Base-by-base conservation (phyloP, 1,284 basidiomycete genomes). In the Flammula alnicola region DNA sequence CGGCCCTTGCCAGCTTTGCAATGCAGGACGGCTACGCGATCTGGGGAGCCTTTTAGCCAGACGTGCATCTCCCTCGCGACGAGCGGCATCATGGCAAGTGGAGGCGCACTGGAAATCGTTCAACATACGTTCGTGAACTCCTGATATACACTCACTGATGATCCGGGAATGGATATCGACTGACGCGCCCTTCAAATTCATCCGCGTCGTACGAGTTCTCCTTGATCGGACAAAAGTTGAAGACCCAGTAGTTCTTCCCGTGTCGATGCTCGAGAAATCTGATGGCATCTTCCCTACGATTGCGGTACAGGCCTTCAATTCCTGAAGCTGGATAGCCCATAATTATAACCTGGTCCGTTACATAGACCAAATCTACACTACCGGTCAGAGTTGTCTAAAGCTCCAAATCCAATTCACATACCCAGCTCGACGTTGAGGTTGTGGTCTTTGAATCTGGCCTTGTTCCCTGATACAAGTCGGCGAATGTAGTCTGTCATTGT, bases 241-340 rank as follows among this genome's bases (percentile, higher is more conserved):
- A 95, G 25, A 78, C 65, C 83, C 91, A 89, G 64, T 83, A 95
- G 58, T 90, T 84, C 59, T 84, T 78, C 5, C 83, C 82, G 57
- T 93, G 90, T 35, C 84, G 77, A 43, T 83, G 73, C 36, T 89
- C 82, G 17, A 95, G 76, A 66, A 95, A 95, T 44, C 77, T 78
- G 57, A 86, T 83, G 0, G 89, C 90, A 60, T 94, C 88, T 22
- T 86, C 81, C 39, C 89, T 77, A 29, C 78, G 78, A 64, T 96
- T 96, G 41, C 93, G 80, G 62, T 95, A 96, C 30, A 91, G 67
- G 0, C 87, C 81, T 59, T 92, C 90, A 1, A 95, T 63, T 2
- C 93, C 93, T 0, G 77, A 73, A 0, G 93, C 91, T 0, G 93
- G 93, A 65, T 89, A 95, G n/a, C 93, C 88, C 88, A 88, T 93